Evolutionary conservation across 2,329 filamentous ascomycete species (phyloP), one percentile per base, ranked within the genome.

Genomic region (Zelopaecilomyces penicillatus): DNA sequence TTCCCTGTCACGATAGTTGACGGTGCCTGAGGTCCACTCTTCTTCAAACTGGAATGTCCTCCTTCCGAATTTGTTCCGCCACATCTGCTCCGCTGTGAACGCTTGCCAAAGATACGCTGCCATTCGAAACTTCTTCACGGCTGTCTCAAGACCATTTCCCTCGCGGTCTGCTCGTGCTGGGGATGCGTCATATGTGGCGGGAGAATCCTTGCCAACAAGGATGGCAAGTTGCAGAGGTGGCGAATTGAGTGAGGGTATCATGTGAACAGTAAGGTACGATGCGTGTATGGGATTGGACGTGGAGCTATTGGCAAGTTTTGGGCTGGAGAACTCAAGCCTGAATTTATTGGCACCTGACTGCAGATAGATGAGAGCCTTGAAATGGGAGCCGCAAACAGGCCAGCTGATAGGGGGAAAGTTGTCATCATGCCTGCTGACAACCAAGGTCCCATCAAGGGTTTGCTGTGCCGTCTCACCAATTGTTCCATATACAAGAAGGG

Each of bases 1-100:
- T 43, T 82, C 77, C 49, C 74, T 73, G 60, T 97, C 93, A 34
- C 84, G 81, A 53, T 78, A 76, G 48, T 86, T 91, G 47, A 87
- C 74, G 2, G 87, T 86, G 6, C 90, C 90, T 3, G 81, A 80
- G 49, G 86, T 86, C 93, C 93, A 97, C 60, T 95, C 87, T 64
- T 98, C 93, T 56, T 97, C 93, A 50, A 95, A 90, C 37, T 90
- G 78, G 64, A 96, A 97, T 43, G 80, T 83, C 46, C 91, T 81
- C 47, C 91, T 78, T 7, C 90, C 89, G 53, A 97, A 80, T 49
- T 84, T 86, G 61, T 95, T 86, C 50, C 88, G 82, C 62, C 80
- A 85, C 91, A 97, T 97, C 62, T 97, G 90, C 63, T 98, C 93
- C 5, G 87, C 88, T 0, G 91, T 97, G 58, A 95, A 97, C 6